phyloP scores from a whole-genome alignment of 1,284 basidiomycete species.

The Irpex sp. region DNA sequence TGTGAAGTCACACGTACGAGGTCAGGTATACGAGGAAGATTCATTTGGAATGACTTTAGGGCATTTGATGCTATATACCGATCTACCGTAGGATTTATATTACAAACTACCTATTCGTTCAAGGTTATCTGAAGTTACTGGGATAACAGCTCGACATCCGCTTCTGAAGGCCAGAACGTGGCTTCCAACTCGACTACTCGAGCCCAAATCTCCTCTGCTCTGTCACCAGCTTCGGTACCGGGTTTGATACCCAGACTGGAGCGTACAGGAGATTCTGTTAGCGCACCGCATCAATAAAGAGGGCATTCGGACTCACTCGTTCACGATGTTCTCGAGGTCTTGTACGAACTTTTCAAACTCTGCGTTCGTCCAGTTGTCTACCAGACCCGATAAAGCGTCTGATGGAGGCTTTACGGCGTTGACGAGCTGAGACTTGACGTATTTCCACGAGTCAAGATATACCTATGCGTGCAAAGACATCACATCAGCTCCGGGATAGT shows the following conservation, averaged over 20 bases:
- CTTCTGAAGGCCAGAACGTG: conserved; percentile 51
- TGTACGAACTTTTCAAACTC: conserved; percentile 61
- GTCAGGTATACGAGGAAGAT: too few relatives aligned
- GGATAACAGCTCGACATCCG: conserved; percentile 3
- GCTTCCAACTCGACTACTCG: conserved; percentile 56
- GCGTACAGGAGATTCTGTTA: not conserved
- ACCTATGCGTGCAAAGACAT: conserved; percentile 28
- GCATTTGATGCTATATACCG: too few relatives aligned
- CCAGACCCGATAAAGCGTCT: conserved; percentile 43
- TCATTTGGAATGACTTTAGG: too few relatives aligned
- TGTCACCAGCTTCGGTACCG: conserved; percentile 33
- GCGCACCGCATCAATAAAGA: too few relatives aligned
- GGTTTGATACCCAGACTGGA: conserved; percentile 31
- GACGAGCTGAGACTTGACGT: conserved; percentile 32
- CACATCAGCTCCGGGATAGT: not conserved
- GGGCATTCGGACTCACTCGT: conserved; percentile 27
- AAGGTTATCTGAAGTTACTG: not conserved
- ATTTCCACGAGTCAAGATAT: conserved; percentile 65
- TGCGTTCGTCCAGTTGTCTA: conserved; percentile 60
- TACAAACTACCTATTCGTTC: too few relatives aligned
- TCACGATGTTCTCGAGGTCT: conserved; percentile 46
- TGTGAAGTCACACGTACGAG: too few relatives aligned
- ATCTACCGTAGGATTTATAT: too few relatives aligned
- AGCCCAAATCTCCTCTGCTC: conserved; percentile 51
- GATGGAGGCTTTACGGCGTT: conserved; percentile 20